Conservation (phyloP, 2,329 filamentous ascomycete species). For the Arthrinium puccinioides region DNA sequence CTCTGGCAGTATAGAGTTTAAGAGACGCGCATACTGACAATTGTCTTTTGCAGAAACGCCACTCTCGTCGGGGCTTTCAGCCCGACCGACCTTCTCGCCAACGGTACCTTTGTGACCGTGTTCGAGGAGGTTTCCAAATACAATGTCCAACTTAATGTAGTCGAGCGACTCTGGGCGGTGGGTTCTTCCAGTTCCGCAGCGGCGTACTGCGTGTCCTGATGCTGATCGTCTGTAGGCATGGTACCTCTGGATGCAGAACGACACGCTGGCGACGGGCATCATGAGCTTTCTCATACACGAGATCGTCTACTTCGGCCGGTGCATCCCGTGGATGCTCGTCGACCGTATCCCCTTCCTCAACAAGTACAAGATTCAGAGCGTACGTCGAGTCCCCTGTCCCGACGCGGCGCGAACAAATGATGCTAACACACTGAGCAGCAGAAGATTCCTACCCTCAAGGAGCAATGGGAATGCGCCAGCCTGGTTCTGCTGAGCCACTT, state of each 20-base stretch:
- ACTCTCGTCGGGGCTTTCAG: conserved; percentile 38
- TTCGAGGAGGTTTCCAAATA: conserved; percentile 58
- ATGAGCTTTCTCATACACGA: conserved; percentile 98
- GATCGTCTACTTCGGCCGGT: conserved; percentile 86
- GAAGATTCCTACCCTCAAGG: conserved; percentile 86
- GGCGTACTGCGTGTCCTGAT: not conserved
- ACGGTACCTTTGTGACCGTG: conserved; percentile 50
- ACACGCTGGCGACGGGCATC: conserved; percentile 91
- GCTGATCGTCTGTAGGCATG: conserved; percentile 49
- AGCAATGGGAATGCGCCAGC: conserved; percentile 91
- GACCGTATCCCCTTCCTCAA: conserved; percentile 82
- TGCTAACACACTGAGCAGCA: conserved; percentile 28
- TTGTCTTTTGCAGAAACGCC: conserved; percentile 35
- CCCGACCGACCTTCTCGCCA: conserved; percentile 38
- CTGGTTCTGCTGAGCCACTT: conserved; percentile 93
- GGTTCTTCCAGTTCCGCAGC: conserved; percentile 23
- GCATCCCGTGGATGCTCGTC: conserved; percentile 86
- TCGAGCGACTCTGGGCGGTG: conserved; percentile 84
- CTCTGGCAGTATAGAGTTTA: not conserved
- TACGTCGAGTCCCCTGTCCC: conserved; percentile 24
- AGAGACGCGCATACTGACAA: conserved; percentile 2
- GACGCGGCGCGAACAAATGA: not conserved
- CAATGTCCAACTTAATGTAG: conserved; percentile 80
- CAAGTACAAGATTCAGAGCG: conserved; percentile 89
- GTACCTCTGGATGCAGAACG: conserved; percentile 98